Evolutionary conservation across 31 red algal genomes (phyloP).

Genomic region (Odonthalia washingtoniensis): DNA sequence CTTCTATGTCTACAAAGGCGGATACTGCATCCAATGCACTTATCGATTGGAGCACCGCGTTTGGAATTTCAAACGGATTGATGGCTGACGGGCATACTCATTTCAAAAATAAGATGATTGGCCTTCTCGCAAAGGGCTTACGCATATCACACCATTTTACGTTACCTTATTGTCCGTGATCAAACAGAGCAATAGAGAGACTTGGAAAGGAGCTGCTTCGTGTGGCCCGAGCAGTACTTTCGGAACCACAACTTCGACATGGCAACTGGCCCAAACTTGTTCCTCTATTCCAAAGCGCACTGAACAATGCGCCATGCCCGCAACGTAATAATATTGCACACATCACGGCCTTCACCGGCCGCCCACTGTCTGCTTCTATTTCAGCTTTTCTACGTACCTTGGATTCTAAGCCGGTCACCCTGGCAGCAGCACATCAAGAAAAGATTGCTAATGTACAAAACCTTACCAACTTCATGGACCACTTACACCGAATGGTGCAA

Average conservation of each 20-base stretch:
- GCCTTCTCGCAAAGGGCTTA: too few relatives aligned
- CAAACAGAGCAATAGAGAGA: slow-evolving; percentile 6
- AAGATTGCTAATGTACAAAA: not conserved
- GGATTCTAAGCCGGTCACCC: not conserved
- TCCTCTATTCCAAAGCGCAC: slow-evolving; percentile 19
- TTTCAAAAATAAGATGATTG: too few relatives aligned
- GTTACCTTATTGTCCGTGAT: slow-evolving; percentile 22
- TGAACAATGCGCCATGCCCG: too few relatives aligned
- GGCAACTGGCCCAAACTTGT: slow-evolving; percentile 23
- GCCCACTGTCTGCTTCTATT: too few relatives aligned
- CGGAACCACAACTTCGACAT: slow-evolving; percentile 5
- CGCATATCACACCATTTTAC: slow-evolving; percentile 44
- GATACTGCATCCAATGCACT: too few relatives aligned
- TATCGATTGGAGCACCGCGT: too few relatives aligned
- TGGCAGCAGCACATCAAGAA: not conserved
- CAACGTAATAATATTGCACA: too few relatives aligned
- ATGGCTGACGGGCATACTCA: too few relatives aligned
- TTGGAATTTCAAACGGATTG: too few relatives aligned
- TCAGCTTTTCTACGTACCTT: not conserved
- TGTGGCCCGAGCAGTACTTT: not conserved
- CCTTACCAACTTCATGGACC: not conserved
- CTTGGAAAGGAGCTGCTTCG: slow-evolving; percentile 21
- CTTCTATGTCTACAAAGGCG: too few relatives aligned
- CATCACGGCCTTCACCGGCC: too few relatives aligned
- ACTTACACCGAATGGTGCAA: slow-evolving; percentile 1